Conservation (phyloP, 257 asterid species). For the Petrea volubilis region DNA sequence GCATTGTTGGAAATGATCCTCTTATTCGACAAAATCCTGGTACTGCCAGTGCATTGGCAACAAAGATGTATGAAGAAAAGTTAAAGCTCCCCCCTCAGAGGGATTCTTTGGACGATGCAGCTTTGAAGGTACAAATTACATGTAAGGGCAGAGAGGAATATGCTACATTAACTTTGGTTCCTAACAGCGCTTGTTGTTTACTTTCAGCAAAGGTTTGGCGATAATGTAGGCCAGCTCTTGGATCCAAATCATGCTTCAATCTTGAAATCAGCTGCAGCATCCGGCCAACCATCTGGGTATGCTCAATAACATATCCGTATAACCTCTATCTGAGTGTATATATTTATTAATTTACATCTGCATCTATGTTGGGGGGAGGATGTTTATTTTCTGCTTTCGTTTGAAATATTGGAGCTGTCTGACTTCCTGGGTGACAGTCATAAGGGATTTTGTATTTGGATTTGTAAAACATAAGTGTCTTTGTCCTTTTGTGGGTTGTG, state of each 20-base stretch:
- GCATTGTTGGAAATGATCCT: conserved; percentile 77
- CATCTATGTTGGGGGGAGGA: not conserved
- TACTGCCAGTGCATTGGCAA: conserved; percentile 75
- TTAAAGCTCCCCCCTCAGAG: conserved; percentile 77
- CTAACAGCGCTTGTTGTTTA: conserved; percentile 24
- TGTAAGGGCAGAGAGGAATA: not conserved
- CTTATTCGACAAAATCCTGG: conserved; percentile 83
- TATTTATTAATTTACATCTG: too few species aligned
- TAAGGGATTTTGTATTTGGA: not conserved
- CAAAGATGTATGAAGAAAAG: conserved; percentile 92
- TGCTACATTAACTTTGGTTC: not conserved
- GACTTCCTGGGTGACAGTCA: not conserved
- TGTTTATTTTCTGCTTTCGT: not conserved
- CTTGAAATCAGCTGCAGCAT: conserved; percentile 79
- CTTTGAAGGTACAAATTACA: conserved; percentile 64
- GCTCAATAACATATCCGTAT: conserved; percentile 8
- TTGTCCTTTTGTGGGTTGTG: not conserved
- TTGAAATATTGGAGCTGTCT: not conserved
- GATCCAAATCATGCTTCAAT: conserved; percentile 91
- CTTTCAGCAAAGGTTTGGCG: conserved; percentile 89
- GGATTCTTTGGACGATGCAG: conserved; percentile 86
- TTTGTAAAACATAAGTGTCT: not conserved
- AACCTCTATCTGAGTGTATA: too few species aligned
- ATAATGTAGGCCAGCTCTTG: conserved; percentile 70
- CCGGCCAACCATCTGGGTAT: conserved; percentile 93